Evolutionary conservation across 495 filamentous ascomycete genomes (phyloP).

Genomic region (Pseudomonodictys pantanalensis): DNA sequence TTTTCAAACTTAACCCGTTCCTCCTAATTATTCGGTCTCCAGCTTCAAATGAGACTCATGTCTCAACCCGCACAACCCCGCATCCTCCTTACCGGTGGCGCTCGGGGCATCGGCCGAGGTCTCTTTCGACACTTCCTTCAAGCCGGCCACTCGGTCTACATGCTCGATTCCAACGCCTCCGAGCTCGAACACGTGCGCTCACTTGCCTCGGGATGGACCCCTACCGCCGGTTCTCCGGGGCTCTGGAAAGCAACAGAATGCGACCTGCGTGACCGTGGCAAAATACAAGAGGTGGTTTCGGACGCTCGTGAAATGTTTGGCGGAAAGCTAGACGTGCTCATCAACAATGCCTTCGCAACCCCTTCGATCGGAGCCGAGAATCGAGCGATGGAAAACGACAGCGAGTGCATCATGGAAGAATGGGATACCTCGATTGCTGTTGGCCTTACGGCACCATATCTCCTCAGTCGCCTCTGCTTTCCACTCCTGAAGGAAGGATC

Average conservation of each 20-base stretch:
- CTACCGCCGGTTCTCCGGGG: neutral
- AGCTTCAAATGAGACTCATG: no score
- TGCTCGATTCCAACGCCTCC: constrained; percentile 26
- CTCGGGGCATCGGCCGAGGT: constrained; percentile 36
- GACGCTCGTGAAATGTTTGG: neutral
- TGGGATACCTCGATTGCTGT: constrained; percentile 16
- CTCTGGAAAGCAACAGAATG: neutral
- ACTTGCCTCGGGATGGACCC: neutral
- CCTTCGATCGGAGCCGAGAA: constrained; percentile 6
- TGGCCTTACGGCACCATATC: constrained; percentile 14
- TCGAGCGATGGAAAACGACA: constrained; percentile 10
- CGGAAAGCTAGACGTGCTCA: constrained; percentile 7
- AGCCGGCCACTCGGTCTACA: constrained; percentile 31
- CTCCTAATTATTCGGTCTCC: no score
- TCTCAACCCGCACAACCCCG: no score
- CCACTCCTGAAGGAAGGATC: neutral
- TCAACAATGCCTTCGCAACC: constrained; percentile 16
- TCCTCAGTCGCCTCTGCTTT: constrained; percentile 11
- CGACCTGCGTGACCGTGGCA: neutral
- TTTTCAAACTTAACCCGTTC: no score
- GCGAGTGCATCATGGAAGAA: constrained; percentile 12
- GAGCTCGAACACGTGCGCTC: constrained; percentile 23
- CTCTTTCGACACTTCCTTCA: constrained; percentile 32
- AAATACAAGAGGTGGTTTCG: neutral
- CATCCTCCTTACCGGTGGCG: constrained; percentile 36